Evolutionary conservation across 805 yeast species (phyloP).

Genomic region (Monosporozyma aquatica): DNA sequence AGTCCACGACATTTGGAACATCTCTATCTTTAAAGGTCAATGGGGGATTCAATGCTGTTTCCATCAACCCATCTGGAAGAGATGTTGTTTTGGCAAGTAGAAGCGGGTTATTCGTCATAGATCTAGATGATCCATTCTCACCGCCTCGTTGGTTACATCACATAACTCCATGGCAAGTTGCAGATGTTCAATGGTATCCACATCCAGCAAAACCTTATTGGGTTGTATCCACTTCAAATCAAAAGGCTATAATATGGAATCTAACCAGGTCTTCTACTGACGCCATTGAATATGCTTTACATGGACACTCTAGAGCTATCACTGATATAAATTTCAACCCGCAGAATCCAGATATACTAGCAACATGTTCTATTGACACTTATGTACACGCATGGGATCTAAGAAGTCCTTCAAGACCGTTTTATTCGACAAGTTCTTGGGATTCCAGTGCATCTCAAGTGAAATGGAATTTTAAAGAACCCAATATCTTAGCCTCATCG

Average conservation of each 20-base stretch:
- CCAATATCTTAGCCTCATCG: conserved; percentile 71
- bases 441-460: conserved; percentile 91
- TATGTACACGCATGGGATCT: conserved; percentile 86
- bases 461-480: conserved; percentile 78
- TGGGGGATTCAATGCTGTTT: conserved; percentile 86
- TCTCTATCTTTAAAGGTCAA: conserved; percentile 80
- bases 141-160: conserved; percentile 93
- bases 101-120: conserved; percentile 80
- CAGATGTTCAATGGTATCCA: conserved; percentile 98
- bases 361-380: conserved; percentile 90
- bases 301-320: conserved; percentile 85
- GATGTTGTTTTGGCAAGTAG: conserved; percentile 84
- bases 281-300: conserved; percentile 82
- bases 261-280: conserved; percentile 54
- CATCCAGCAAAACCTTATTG: conserved; percentile 77
- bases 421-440: conserved; percentile 84
- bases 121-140: conserved; percentile 88
- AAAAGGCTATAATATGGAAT: conserved; percentile 93
- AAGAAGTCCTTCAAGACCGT: conserved; percentile 68
- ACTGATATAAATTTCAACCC: conserved; percentile 94
- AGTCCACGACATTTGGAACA: conserved; percentile 61
- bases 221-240: conserved; percentile 91
- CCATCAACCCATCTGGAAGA: conserved; percentile 80
- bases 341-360: conserved; percentile 71
- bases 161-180: conserved; percentile 94